These are phyloP conservation scores for Ormosia semicastrata DNA, from an alignment of 306 rosid genomes.

Conservation along the genomic window DNA sequence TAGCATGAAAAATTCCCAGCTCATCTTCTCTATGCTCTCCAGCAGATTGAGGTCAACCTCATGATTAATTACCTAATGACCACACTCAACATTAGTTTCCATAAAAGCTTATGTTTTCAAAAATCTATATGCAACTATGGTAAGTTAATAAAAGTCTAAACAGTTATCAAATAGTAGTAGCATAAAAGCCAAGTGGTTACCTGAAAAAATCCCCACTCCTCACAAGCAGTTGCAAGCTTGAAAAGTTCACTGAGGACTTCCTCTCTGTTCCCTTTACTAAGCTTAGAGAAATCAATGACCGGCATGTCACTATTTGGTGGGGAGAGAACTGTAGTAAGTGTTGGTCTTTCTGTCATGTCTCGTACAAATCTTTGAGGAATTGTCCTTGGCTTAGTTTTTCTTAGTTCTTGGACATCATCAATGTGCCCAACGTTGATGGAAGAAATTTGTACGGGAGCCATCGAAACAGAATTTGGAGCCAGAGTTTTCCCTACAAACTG, in stretches of 20 bases:
- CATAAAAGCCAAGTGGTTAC: constrained; percentile 32
- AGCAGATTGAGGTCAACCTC: constrained; percentile 64
- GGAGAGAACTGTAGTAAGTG: constrained; percentile 27
- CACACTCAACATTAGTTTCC: constrained; percentile 27
- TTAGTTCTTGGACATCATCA: constrained; percentile 94
- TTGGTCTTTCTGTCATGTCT: constrained; percentile 72
- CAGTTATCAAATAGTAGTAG: not conserved
- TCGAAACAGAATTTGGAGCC: constrained; percentile 26
- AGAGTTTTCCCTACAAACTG: not conserved
- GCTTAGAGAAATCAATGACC: constrained; percentile 66
- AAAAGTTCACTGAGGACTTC: constrained; percentile 43
- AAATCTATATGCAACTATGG: not conserved
- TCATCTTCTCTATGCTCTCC: constrained; percentile 61
- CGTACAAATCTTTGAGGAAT: constrained; percentile 91
- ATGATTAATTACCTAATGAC: constrained; percentile 72
- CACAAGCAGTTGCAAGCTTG: constrained; percentile 69
- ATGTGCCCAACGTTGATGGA: constrained; percentile 73
- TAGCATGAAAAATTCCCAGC: constrained; percentile 81
- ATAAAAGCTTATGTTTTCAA: not conserved
- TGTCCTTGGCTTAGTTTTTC: constrained; percentile 56
- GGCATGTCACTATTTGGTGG: constrained; percentile 58
- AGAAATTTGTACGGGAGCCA: constrained; percentile 71
- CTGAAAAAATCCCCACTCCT: constrained; percentile 98
- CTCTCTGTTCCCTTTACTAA: constrained; percentile 49
- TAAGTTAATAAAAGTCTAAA: not conserved